Percentiles rank a stretch among this genome's conserved stretches.
These are phyloP conservation scores for Botryosphaeria dothidea DNA, from an alignment of 2,329 filamentous ascomycete species.

Conservation along the genomic window DNA sequence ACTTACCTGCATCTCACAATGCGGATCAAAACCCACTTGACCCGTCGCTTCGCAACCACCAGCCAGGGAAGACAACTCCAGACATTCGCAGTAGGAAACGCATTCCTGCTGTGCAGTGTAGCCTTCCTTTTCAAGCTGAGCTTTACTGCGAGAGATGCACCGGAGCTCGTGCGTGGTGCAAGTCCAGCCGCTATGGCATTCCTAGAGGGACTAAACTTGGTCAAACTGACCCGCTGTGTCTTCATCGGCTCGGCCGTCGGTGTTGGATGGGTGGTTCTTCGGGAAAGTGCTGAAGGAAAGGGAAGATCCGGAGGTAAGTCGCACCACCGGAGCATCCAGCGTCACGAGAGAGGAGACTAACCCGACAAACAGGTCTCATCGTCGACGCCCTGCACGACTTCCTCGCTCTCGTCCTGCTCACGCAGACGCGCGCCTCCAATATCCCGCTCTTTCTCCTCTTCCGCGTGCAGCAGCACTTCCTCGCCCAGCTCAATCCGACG, in stretches of 20 bases:
- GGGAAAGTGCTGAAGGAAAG: conserved; percentile 2
- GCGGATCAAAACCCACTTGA: conserved; percentile 41
- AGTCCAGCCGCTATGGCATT: conserved; percentile 46
- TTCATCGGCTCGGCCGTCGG: conserved; percentile 31
- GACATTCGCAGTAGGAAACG: conserved; percentile 2
- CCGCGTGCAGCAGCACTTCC: conserved; percentile 59
- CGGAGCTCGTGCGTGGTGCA: conserved; percentile 63
- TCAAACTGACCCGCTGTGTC: conserved; percentile 35
- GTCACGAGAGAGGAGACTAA: no score
- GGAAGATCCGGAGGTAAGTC: conserved; percentile 2
- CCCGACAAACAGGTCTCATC: background rate
- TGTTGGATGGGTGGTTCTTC: conserved; percentile 25
- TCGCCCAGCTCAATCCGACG: conserved; percentile 50
- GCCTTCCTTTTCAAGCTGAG: conserved; percentile 85
- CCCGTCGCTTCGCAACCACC: conserved; percentile 11
- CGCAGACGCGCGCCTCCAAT: conserved; percentile 82
- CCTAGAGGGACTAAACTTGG: conserved; percentile 43
- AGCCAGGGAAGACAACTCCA: conserved; percentile 5
- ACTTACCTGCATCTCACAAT: conserved; percentile 61
- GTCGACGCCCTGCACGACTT: conserved; percentile 57
- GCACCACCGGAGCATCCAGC: no score
- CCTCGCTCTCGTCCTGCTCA: conserved; percentile 76
- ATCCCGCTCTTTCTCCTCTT: conserved; percentile 82
- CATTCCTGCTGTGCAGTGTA: conserved; percentile 47
- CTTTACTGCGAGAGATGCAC: conserved; percentile 84